Conservation (phyloP, 345 rosid genomes). For the Bruguiera gymnorhiza region DNA sequence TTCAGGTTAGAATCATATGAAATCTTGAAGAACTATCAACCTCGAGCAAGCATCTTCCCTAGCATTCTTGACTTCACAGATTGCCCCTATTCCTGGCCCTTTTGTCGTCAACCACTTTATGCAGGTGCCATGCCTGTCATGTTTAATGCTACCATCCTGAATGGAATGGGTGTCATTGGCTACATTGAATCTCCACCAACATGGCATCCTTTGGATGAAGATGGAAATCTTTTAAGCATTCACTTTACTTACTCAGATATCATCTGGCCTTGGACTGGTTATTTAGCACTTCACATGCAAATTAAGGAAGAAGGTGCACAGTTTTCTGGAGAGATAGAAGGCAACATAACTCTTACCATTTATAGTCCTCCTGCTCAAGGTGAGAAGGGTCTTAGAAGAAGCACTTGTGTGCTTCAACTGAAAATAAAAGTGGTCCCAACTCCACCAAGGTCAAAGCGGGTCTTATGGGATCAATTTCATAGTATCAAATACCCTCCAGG, state of each 20-base stretch:
- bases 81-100: conserved; percentile 99
- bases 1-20: conserved; percentile 97
- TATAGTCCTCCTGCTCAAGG: conserved; percentile 79
- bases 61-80: conserved; percentile 71
- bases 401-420: conserved; percentile 75
- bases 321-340: conserved; percentile 79
- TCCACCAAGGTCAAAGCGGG: conserved; percentile 80
- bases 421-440: conserved; percentile 84
- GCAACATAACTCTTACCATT: conserved; percentile 65
- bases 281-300: conserved; percentile 94
- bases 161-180: conserved; percentile 97
- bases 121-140: conserved; percentile 96
- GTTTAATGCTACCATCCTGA: conserved; percentile 82
- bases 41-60: conserved; percentile 96
- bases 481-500: conserved; percentile 98
- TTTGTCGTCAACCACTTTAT: conserved; percentile 93
- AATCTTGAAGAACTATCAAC: conserved; percentile 80
- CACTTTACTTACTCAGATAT: conserved; percentile 77
- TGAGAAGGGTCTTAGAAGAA: conserved; percentile 53
- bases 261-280: conserved; percentile 99
- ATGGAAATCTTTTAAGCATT: conserved; percentile 82
- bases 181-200: conserved; percentile 74
- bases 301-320: conserved; percentile 93
- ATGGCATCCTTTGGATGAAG: conserved; percentile 86
- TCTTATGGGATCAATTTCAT: conserved; percentile 98